A percentile compares a stretch with the other conserved stretches of the same genome.
phyloP scores from a whole-genome alignment of 305 asterid genomes.

The Solanum hybrid region DNA sequence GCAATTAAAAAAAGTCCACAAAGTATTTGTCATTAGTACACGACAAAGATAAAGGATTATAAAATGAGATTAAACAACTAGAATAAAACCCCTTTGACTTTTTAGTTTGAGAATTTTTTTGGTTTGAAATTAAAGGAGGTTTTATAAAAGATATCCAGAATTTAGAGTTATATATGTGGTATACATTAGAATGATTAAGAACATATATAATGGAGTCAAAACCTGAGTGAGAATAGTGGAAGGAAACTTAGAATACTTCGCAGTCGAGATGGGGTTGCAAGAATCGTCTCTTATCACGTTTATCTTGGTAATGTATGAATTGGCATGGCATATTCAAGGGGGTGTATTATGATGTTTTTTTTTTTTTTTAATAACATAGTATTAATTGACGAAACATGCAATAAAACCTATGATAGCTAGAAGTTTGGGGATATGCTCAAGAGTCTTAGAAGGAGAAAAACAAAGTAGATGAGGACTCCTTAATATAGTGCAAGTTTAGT shows the following conservation, averaged over 20 bases:
- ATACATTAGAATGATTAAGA: not conserved
- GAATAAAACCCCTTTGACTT: not conserved
- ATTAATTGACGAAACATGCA: too few relatives aligned
- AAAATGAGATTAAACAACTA: not conserved
- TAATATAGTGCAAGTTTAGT: not conserved
- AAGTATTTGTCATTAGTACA: not conserved
- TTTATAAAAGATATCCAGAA: not conserved
- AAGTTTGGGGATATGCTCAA: not conserved
- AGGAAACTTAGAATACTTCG: not conserved
- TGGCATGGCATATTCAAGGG: not conserved
- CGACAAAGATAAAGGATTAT: not conserved
- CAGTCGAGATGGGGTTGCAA: not conserved
- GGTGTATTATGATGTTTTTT: not conserved
- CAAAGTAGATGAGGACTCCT: not conserved
- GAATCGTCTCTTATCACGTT: not conserved
- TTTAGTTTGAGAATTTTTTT: not conserved
- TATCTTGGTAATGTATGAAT: not conserved
- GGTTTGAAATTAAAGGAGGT: not conserved
- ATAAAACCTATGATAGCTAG: too few relatives aligned
- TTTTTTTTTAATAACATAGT: too few relatives aligned
- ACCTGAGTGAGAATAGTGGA: not conserved
- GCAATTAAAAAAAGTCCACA: not conserved
- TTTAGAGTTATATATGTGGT: not conserved
- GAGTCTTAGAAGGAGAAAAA: not conserved
- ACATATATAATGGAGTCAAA: not conserved